Conservation (phyloP, 2,329 filamentous ascomycete species). For the Alternaria sp. region DNA sequence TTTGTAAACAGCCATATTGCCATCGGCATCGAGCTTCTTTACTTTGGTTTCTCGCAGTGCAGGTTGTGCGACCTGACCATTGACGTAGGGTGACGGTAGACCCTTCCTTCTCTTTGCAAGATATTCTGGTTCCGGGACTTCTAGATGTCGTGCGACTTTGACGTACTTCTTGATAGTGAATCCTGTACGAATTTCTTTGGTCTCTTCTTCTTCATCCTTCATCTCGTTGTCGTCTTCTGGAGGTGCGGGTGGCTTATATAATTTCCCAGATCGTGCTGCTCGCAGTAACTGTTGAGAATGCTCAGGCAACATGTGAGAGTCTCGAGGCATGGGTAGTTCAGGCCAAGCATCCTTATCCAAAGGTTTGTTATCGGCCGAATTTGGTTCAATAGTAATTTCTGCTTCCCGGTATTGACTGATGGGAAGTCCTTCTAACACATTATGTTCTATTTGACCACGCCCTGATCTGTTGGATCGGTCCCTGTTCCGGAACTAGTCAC, state of each 20-base stretch:
- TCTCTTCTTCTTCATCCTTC: conserved; percentile 54
- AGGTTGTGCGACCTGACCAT: conserved; percentile 30
- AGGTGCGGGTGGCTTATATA: conserved; percentile 76
- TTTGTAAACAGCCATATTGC: conserved; percentile 85
- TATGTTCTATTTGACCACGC: conserved; percentile 68
- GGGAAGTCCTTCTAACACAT: conserved; percentile 77
- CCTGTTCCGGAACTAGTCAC: conserved; percentile 62
- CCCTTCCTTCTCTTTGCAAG: conserved; percentile 69
- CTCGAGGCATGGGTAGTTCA: conserved; percentile 88
- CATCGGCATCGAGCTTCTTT: conserved; percentile 75
- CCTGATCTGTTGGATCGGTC: conserved; percentile 66
- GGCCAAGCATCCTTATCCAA: conserved; percentile 73
- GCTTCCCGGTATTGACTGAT: conserved; percentile 89
- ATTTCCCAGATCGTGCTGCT: conserved; percentile 77
- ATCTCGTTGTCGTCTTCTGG: conserved; percentile 69
- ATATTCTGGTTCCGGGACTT: conserved; percentile 68
- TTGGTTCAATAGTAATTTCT: conserved; percentile 70
- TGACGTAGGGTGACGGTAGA: conserved; percentile 57
- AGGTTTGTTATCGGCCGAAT: conserved; percentile 68
- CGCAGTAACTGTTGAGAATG: conserved; percentile 85
- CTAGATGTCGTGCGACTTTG: conserved; percentile 63
- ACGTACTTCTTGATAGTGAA: conserved; percentile 68
- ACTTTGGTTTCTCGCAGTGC: conserved; percentile 81
- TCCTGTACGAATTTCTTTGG: conserved; percentile 56
- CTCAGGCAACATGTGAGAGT: conserved; percentile 77